Conservation (phyloP, 208 protist species). For the Leishmania lainsoni region DNA sequence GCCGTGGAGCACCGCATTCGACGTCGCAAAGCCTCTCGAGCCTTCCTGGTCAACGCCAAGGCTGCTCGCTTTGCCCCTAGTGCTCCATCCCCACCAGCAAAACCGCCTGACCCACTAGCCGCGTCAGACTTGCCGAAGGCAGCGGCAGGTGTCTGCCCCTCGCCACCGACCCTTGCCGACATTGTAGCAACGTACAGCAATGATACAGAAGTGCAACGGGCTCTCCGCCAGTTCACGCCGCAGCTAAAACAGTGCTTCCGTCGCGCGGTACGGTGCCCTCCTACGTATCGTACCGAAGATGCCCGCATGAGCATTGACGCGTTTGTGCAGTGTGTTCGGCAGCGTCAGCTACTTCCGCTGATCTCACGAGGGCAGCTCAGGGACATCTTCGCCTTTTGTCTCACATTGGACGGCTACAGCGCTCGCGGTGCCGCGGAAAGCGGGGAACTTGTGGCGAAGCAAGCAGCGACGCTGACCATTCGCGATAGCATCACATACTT, state of each 20-base stretch:
- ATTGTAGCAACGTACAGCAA: constrained; percentile 10
- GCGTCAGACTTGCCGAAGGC: neutral
- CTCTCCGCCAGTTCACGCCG: constrained; percentile 38
- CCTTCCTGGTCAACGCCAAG: neutral
- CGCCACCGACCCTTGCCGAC: neutral
- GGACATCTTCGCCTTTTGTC: constrained; percentile 51
- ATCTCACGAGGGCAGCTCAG: constrained; percentile 44
- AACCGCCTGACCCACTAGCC: neutral
- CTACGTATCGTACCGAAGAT: constrained; percentile 1
- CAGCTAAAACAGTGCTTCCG: constrained; percentile 53
- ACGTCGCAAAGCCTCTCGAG: neutral
- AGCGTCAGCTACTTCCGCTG: constrained; percentile 51
- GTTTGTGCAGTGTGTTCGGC: constrained; percentile 43
- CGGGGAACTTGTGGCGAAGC: neutral
- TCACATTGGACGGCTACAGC: constrained; percentile 11
- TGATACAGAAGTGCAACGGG: constrained; percentile 30
- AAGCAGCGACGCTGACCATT: neutral
- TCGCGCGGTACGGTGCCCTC: constrained; percentile 11
- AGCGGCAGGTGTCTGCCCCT: neutral
- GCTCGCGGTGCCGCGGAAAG: neutral
- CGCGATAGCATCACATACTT: constrained; percentile 35
- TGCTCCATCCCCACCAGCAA: neutral
- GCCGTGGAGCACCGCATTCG: constrained; percentile 19
- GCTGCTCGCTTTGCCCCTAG: neutral
- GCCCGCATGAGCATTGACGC: constrained; percentile 47